Percentiles rank a stretch among this genome's conserved stretches.
phyloP scores from a whole-genome alignment of 2,329 filamentous ascomycete genomes.

The Fusarium sp. region DNA sequence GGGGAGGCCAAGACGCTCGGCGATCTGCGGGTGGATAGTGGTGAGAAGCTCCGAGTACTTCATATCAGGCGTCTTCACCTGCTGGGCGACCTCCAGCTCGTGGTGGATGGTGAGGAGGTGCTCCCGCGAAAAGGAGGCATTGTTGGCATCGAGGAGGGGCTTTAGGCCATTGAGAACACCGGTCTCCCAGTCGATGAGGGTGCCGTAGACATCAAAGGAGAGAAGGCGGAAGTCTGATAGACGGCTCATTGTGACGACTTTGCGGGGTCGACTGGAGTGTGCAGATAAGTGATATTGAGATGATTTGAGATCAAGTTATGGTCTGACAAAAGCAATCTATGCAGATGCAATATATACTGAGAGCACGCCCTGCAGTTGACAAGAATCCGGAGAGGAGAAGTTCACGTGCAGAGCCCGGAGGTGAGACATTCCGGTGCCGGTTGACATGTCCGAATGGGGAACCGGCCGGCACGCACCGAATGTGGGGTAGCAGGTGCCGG shows the following conservation, averaged over 20 bases:
- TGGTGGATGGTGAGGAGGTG: conserved; percentile 56
- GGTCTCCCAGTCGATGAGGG: conserved; percentile 81
- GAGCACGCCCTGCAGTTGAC: conserved; percentile 29
- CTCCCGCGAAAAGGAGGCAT: conserved; percentile 47
- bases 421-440: conserved; percentile 19
- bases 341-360: conserved; percentile 6
- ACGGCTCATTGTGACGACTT: conserved; percentile 23
- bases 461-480: conserved; percentile 26
- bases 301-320: not conserved
- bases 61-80: conserved; percentile 65
- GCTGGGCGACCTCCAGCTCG: conserved; percentile 62
- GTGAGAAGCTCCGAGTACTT: conserved; percentile 71
- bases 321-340: not conserved
- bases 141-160: conserved; percentile 56
- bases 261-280: not conserved
- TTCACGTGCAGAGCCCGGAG: not conserved
- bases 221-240: conserved; percentile 56
- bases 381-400: conserved; percentile 7
- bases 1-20: conserved; percentile 54
- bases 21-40: conserved; percentile 59
- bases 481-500: conserved; percentile 11
- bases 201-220: conserved; percentile 85
- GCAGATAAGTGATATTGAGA: not conserved
- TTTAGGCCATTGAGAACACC: conserved; percentile 69
- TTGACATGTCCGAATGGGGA: conserved; percentile 10